Conservation (phyloP, 176 grass and related monocot genomes). For the Leersia perrieri region DNA sequence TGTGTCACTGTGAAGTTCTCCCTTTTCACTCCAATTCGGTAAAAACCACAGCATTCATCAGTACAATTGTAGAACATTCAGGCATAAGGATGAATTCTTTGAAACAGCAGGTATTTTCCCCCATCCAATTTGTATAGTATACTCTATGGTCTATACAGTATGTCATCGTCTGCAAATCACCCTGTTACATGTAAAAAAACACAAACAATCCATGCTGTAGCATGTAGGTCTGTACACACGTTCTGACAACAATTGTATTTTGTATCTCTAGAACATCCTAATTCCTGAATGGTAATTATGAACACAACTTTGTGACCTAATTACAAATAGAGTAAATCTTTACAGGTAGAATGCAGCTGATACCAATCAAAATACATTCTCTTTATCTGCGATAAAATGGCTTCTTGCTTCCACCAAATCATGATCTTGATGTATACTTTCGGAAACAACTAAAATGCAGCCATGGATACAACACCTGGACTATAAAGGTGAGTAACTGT, state of each 20-base stretch:
- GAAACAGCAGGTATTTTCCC: not conserved
- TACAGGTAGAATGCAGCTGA: not conserved
- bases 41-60: not conserved
- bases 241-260: not conserved
- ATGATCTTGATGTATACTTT: not conserved
- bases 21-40: not conserved
- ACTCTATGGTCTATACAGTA: constrained; percentile 13
- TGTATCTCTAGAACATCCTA: not conserved
- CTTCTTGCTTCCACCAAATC: not conserved
- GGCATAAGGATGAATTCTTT: not conserved
- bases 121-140: not conserved
- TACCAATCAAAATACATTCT: not conserved
- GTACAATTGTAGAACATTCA: not conserved
- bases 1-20: not conserved
- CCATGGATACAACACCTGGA: constrained; percentile 9
- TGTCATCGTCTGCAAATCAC: not conserved
- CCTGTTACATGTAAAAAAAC: constrained; percentile 31
- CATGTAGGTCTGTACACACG: not conserved
- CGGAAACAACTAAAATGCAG: constrained; percentile 9
- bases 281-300: not conserved
- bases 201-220: not conserved
- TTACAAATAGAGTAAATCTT: not conserved
- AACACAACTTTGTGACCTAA: not conserved
- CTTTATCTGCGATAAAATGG: not conserved
- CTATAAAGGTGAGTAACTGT: not conserved